These are phyloP conservation scores for Juncus inflexus DNA, from an alignment of 176 grass and related monocot genomes.

Conservation along the genomic window DNA sequence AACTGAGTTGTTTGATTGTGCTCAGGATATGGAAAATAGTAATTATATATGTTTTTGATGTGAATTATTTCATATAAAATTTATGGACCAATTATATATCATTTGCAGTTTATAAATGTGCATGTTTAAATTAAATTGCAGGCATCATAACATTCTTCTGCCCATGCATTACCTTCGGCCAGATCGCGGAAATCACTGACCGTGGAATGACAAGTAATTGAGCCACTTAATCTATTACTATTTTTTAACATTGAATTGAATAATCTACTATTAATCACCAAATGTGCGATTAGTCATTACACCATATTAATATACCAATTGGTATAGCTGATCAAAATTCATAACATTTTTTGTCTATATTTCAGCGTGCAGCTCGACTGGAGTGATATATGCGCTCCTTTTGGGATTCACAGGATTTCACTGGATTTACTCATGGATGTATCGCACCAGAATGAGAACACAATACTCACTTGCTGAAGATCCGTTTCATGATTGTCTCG, in stretches of 20 bases:
- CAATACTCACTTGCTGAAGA: constrained; percentile 35
- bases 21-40: constrained; percentile 44
- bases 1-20: constrained; percentile 48
- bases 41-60: constrained; percentile 7
- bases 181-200: constrained; percentile 49
- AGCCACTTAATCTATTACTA: too few species aligned
- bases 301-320: too few species aligned
- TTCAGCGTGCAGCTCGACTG: constrained; percentile 39
- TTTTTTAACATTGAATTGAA: too few species aligned
- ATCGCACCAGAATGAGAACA: constrained; percentile 46
- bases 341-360: not conserved
- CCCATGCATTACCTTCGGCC: constrained; percentile 58
- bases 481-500: constrained; percentile 58
- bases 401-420: not conserved
- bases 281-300: too few species aligned
- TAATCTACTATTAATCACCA: too few species aligned
- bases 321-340: too few species aligned
- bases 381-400: constrained; percentile 36
- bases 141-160: constrained; percentile 54
- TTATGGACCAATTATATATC: not conserved
- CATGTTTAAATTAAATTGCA: constrained; percentile 8
- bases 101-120: not conserved
- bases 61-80: not conserved
- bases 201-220: constrained; percentile 27
- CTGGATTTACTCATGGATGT: constrained; percentile 57